A percentile compares a stretch with the other conserved stretches of the same genome.
Conservation (phyloP, 768 basidiomycete genomes). For the Gymnopilus dilepis region DNA sequence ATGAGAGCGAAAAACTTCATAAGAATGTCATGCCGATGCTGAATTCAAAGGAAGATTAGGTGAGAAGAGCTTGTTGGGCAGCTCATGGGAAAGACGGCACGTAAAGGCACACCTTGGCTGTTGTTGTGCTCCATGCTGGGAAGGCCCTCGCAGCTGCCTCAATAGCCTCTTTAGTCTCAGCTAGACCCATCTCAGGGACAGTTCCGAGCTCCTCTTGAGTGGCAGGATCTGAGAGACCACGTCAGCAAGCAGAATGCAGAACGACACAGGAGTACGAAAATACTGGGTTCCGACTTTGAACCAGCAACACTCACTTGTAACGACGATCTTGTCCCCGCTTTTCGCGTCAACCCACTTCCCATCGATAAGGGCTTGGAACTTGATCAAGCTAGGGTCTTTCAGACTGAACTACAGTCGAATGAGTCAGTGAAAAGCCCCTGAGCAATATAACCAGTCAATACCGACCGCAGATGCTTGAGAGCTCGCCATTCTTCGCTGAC, state of each 20-base stretch:
- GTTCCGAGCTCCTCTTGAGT: slow-evolving; percentile 83
- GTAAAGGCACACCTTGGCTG: slow-evolving; percentile 69
- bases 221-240: slow-evolving; percentile 76
- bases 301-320: slow-evolving; percentile 72
- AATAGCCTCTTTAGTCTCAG: slow-evolving; percentile 86
- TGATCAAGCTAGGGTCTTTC: slow-evolving; percentile 77
- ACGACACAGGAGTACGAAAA: not conserved
- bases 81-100: not conserved
- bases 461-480: slow-evolving; percentile 48
- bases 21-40: slow-evolving; percentile 86
- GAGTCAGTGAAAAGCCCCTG: not conserved
- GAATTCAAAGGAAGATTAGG: slow-evolving; percentile 6
- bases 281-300: not conserved
- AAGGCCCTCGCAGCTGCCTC: slow-evolving; percentile 82
- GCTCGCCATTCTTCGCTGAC: slow-evolving; percentile 57
- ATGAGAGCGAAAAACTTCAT: slow-evolving; percentile 80
- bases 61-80: not conserved
- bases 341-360: slow-evolving; percentile 89
- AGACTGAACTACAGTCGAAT: slow-evolving; percentile 61
- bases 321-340: slow-evolving; percentile 70
- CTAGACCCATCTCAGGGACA: slow-evolving; percentile 87
- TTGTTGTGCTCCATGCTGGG: slow-evolving; percentile 84
- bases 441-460: slow-evolving; percentile 6
- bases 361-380: slow-evolving; percentile 77
- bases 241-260: not conserved